Percentiles rank a stretch among this genome's conserved stretches.
Conservation (phyloP, 2,329 filamentous ascomycete species). For the Neurospora sp. region DNA sequence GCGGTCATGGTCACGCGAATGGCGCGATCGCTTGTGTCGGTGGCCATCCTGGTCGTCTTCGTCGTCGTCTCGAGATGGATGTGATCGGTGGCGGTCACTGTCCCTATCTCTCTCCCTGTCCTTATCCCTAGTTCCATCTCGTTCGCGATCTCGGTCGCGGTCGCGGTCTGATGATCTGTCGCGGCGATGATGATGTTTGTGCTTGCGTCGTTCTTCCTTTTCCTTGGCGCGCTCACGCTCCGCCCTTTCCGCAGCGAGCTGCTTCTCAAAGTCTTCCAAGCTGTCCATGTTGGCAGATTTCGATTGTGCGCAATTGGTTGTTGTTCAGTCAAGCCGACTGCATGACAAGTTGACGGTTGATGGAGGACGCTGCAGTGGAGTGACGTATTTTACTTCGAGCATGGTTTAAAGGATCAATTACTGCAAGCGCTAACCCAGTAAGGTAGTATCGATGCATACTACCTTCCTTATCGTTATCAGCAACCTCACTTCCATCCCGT, state of each 20-base stretch:
- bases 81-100: constrained; percentile 21
- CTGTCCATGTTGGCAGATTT: constrained; percentile 13
- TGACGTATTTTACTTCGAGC: not conserved
- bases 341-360: not conserved
- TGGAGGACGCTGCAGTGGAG: not conserved
- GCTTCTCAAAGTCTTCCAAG: constrained; percentile 28
- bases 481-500: not conserved
- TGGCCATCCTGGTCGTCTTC: constrained; percentile 42
- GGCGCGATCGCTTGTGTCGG: constrained; percentile 55
- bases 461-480: not conserved
- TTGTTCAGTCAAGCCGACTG: not conserved
- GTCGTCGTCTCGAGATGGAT: constrained; percentile 27
- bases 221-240: constrained; percentile 21
- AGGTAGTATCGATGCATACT: not conserved
- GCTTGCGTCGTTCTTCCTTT: constrained; percentile 20
- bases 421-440: not conserved
- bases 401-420: not conserved
- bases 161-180: constrained; percentile 22
- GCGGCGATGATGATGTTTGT: constrained; percentile 21
- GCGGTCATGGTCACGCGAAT: constrained; percentile 38
- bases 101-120: constrained; percentile 22
- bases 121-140: constrained; percentile 20
- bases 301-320: not conserved
- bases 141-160: constrained; percentile 15
- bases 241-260: constrained; percentile 27